Evolutionary conservation across 164 flowering plant genomes (phyloP).

Genomic region (Stephania japonica): DNA sequence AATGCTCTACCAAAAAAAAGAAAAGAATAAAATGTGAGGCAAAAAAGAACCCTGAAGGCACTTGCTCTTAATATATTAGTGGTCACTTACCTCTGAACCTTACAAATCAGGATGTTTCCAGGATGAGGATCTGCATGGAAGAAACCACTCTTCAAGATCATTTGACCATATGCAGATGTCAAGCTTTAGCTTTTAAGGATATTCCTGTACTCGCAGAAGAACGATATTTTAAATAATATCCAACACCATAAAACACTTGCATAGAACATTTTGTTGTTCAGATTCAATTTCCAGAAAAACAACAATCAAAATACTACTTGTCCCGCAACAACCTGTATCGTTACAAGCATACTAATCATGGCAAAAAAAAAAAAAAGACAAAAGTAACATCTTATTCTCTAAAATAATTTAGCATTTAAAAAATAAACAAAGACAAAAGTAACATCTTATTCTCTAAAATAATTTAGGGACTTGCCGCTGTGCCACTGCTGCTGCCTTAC

Average conservation of each 20-base stretch:
- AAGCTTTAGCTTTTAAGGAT: conserved; percentile 71
- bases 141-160: conserved; percentile 95
- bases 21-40: not conserved
- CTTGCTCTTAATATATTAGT: not conserved
- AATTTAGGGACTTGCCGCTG: conserved; percentile 76
- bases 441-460: conserved; percentile 31
- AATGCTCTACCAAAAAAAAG: too few species aligned
- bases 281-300: too few species aligned
- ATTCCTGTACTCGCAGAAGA: conserved; percentile 50
- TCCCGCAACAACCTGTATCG: too few species aligned
- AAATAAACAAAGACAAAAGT: conserved; percentile 8
- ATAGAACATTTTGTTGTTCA: too few species aligned
- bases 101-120: conserved; percentile 87
- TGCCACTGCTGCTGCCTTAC: conserved; percentile 74
- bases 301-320: too few species aligned
- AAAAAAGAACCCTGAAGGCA: not conserved
- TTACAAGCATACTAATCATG: too few species aligned
- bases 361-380: not conserved
- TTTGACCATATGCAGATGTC: conserved; percentile 88
- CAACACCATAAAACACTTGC: too few species aligned
- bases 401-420: not conserved
- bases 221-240: too few species aligned
- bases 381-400: too few species aligned
- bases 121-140: conserved; percentile 99
- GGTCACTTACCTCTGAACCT: conserved; percentile 72